Evolutionary conservation across 192 early-diverging fungal genomes (phyloP).

Genomic region (Helicostylum pulchrum): DNA sequence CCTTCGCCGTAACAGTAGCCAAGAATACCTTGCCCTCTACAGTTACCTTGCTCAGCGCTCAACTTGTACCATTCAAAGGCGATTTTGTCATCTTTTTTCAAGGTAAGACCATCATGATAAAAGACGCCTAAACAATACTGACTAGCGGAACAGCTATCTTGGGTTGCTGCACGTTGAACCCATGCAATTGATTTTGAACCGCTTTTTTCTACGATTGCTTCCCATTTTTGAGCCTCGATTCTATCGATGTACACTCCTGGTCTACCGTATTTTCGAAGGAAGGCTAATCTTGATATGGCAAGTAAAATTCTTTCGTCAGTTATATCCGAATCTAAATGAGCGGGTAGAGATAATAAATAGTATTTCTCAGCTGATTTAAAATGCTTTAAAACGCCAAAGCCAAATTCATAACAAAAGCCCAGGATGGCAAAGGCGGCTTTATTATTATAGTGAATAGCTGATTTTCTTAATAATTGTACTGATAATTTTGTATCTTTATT

Average conservation of each 20-base stretch:
- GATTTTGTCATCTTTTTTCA: constrained; percentile 54
- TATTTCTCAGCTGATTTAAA: constrained; percentile 7
- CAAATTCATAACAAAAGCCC: constrained; percentile 83
- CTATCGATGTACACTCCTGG: constrained; percentile 75
- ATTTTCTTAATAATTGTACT: constrained; percentile 48
- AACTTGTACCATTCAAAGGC: constrained; percentile 68
- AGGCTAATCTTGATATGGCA: constrained; percentile 64
- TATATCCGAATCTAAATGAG: constrained; percentile 61
- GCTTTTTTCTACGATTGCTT: constrained; percentile 51
- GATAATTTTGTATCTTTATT: constrained; percentile 46
- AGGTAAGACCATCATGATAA: constrained; percentile 73
- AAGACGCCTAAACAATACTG: constrained; percentile 71
- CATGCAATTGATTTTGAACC: constrained; percentile 57
- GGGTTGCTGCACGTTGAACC: constrained; percentile 57
- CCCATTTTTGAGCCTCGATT: constrained; percentile 76
- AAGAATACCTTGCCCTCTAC: constrained; percentile 63
- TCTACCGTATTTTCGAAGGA: constrained; percentile 79
- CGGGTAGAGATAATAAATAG: constrained; percentile 21
- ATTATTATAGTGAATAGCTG: constrained; percentile 38
- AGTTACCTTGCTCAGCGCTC: constrained; percentile 65
- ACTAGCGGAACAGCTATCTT: constrained; percentile 54
- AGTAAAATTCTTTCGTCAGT: constrained; percentile 62
- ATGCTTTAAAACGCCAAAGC: constrained; percentile 45
- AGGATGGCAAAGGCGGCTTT: constrained; percentile 57
- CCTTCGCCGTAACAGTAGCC: constrained; percentile 81